Evolutionary conservation across 169 alveolate species (phyloP).

Genomic region (Blepharisma undulans): DNA sequence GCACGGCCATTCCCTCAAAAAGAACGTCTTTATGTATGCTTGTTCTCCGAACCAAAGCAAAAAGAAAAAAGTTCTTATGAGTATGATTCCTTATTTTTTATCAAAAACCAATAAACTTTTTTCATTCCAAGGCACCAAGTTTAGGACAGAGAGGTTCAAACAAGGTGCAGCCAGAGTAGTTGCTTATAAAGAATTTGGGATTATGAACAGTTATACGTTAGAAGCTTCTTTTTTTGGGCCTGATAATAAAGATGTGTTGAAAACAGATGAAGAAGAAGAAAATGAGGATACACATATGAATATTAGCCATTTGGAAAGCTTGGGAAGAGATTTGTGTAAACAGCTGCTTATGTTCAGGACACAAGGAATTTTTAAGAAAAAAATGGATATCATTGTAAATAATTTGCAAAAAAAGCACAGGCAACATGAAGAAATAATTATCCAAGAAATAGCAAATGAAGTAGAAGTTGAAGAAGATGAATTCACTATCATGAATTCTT

Average conservation of each 20-base stretch:
- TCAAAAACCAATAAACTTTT: slow-evolving; percentile 34
- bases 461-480: not conserved
- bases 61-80: slow-evolving; percentile 33
- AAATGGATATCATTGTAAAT: too few relatives aligned
- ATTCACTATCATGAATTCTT: not conserved
- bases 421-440: not conserved
- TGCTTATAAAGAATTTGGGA: slow-evolving; percentile 39
- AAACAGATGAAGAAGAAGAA: not conserved
- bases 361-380: not conserved
- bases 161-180: slow-evolving; percentile 43
- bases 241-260: not conserved
- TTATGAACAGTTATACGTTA: slow-evolving; percentile 32
- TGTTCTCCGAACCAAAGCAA: slow-evolving; percentile 25
- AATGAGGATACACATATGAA: not conserved
- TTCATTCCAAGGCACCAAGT: slow-evolving; percentile 36
- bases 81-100: slow-evolving; percentile 42
- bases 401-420: not conserved
- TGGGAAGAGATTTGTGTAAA: slow-evolving; percentile 30
- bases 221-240: slow-evolving; percentile 47
- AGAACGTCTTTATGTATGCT: slow-evolving; percentile 69
- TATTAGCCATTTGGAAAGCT: not conserved
- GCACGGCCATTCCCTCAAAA: slow-evolving; percentile 75
- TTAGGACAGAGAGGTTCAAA: slow-evolving; percentile 36
- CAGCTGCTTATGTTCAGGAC: not conserved
- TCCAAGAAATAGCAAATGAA: not conserved